Evolutionary conservation across 495 filamentous ascomycete genomes (phyloP), one percentile per base, ranked within the genome.

Genomic region (Apiosordaria backusii): DNA sequence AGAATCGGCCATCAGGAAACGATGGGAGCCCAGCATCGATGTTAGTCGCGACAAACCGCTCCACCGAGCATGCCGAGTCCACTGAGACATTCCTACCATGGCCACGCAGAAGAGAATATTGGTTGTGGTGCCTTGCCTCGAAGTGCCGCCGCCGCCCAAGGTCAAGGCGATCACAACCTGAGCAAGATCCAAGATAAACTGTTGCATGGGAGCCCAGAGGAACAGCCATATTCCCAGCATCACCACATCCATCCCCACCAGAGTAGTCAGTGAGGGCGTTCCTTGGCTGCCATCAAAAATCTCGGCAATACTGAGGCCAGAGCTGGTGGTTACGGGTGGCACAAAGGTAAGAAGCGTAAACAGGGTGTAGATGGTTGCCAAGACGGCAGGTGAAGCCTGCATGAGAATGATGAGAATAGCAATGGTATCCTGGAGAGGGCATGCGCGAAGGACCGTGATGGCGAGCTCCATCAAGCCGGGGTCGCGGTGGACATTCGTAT

Each of bases 341-440:
- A 97, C 92, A 75, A 97, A 97, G 27, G 95, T 98, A 69, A 98
- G 83, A 61, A 91, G 84, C 59, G 96, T 93, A 81, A 97, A 99
- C 67, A 98, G 85, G 72, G 93, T 88, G 74, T 99, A 96, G 74
- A 97, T 91, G 74, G 92, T 81, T 62, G 92, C 93, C 66, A 98
- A 84, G 63, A 96, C 86, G 70, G 92, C 91, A 24, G 94, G 91
- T 25, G 96, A 93, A n/a, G 97, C 87, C 76, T 97, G 95, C 72
- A 99, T 88, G 64, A 99, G 87, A 75, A 99, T 90, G 77, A 99
- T 97, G 75, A 99, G 84, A 75, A 99, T 97, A 73, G 95, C 93
- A 78, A 99, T 91, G 64, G 95, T 97, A 81, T 99, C 95, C 77
- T 91, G 88, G 68, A 97, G 87, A 24, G 95, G 95, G 72, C 92